phyloP scores from a whole-genome alignment of 139 green algal species.

The Closterium sp. region DNA sequence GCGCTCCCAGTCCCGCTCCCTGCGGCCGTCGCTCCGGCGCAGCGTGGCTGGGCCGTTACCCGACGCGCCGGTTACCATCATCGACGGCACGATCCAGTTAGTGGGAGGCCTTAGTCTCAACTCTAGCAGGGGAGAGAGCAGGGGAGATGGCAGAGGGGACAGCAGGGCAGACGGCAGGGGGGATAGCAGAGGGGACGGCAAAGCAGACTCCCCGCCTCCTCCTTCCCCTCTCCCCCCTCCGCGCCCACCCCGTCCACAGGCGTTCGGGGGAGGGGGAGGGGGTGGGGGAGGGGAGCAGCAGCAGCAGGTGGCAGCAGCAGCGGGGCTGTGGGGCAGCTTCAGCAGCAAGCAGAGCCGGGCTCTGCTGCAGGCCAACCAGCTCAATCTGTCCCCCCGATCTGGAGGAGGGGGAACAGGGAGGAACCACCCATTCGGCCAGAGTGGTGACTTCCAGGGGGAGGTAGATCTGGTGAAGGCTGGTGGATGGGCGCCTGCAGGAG shows the following conservation, averaged over 20 bases:
- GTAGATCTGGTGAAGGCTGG: not conserved
- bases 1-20: not conserved
- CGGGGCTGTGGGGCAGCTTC: not conserved
- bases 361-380: not conserved
- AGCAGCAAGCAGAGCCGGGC: not conserved
- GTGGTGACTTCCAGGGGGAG: not conserved
- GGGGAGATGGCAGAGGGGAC: not conserved
- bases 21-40: not conserved
- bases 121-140: not conserved
- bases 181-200: not conserved
- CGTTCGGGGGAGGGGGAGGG: not conserved
- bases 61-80: not conserved
- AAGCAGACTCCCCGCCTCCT: not conserved
- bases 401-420: not conserved
- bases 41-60: not conserved
- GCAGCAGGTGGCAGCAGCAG: not conserved
- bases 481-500: not conserved
- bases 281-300: not conserved
- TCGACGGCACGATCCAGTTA: not conserved
- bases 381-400: not conserved
- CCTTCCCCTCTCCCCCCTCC: not conserved
- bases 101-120: not conserved
- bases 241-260: not conserved
- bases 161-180: not conserved
- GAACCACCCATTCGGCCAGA: not conserved